Evolutionary conservation across 306 rosid species (phyloP), one percentile per base, ranked within the genome.

Genomic region (Cucurbita ficifolia): DNA sequence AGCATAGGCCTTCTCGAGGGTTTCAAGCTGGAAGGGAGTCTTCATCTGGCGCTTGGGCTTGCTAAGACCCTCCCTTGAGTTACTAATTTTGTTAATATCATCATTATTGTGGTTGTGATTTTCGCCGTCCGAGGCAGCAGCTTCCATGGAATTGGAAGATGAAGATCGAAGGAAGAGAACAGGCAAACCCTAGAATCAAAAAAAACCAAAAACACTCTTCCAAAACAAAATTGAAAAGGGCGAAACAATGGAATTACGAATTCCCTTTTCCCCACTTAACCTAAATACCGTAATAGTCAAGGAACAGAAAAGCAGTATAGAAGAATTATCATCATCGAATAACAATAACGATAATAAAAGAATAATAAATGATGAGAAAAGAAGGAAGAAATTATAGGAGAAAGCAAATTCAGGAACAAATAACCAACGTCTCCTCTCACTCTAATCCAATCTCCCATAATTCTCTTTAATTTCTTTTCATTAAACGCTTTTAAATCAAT

Each of bases 1-100:
- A 21, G 96, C 87, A 82, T 88, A 95, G 63, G 99, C 96, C 76
- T 89, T 95, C 85, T 95, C 99, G 13, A 95, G 86, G 70, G 85
- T 76, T 74, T 95, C 99, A 75, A 95, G 97, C 90, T 95, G 99
- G 64, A 86, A 95, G 8, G 99, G 99, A 19, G 99, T 95, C 82
- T 95, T 95, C 99, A 95, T 91, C 89, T 95, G 99, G 36, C 99
- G 96, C 89, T 95, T 91, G 75, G 97, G 96, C 79, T 85, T 95
- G 91, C 92, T 84, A 56, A 82, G 91, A 64, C 96, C 97, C 63
- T 95, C 99, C 82, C 83, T 89, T n/a, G 97, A 94, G 87, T 86
- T 91, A 62, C 76, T 80, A 54, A 82, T 58, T 80, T 86, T 90
- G 74, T 85, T 80, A 56, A 74, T 77, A 76, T 85, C 83, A 17